phyloP scores from a whole-genome alignment of 306 rosid species.

The Oemleria cerasiformis region DNA sequence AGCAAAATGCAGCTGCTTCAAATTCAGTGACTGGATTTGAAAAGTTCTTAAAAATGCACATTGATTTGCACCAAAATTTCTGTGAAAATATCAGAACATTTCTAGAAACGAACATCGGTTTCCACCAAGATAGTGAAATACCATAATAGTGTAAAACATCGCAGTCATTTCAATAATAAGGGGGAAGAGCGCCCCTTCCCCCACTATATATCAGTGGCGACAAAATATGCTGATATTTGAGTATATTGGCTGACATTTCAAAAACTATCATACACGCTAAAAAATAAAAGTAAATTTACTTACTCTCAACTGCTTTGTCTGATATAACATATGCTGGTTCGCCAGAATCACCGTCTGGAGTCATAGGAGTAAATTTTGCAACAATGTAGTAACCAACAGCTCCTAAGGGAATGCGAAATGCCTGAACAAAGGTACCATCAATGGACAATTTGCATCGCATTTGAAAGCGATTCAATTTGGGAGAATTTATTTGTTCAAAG shows the following conservation, averaged over 20 bases:
- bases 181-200: neutral
- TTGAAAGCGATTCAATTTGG: neutral
- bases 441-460: conserved; percentile 17
- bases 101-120: neutral
- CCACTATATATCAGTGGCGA: neutral
- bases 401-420: conserved; percentile 90
- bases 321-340: conserved; percentile 78
- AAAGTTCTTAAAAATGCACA: neutral
- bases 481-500: neutral
- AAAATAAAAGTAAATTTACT: conserved; percentile 32
- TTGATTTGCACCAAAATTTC: neutral
- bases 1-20: neutral
- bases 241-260: neutral
- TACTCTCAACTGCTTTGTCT: conserved; percentile 82
- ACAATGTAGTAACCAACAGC: conserved; percentile 91
- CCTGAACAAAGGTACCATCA: conserved; percentile 46
- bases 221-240: neutral
- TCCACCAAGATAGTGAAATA: neutral
- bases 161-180: neutral
- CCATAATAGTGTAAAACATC: neutral
- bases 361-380: conserved; percentile 82
- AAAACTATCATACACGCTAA: neutral
- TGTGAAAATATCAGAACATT: neutral
- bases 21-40: neutral
- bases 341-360: conserved; percentile 82